Evolutionary conservation across 371 early-diverging fungal species (phyloP).

Genomic region (Caulochytrium protostelioides): DNA sequence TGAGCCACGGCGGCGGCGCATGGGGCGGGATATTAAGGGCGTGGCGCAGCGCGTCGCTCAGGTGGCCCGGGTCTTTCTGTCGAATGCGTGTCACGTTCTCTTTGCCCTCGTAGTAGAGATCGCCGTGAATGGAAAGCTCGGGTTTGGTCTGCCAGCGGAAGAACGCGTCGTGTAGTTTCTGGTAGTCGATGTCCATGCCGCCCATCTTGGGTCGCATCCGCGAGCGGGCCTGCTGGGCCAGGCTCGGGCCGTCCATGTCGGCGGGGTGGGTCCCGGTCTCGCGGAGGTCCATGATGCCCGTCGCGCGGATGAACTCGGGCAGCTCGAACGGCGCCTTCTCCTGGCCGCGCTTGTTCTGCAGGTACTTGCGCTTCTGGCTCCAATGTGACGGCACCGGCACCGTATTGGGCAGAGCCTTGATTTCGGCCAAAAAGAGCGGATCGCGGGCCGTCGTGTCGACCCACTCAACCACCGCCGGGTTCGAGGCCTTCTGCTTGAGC

Average conservation of each 20-base stretch:
- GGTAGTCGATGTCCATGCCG: conserved; percentile 84
- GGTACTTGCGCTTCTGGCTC: conserved; percentile 85
- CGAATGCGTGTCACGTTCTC: conserved; percentile 80
- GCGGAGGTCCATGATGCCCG: conserved; percentile 92
- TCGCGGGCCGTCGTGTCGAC: conserved; percentile 80
- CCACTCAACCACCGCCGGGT: conserved; percentile 94
- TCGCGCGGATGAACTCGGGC: conserved; percentile 91
- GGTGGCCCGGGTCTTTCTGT: conserved; percentile 66
- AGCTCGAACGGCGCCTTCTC: conserved; percentile 87
- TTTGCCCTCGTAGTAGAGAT: conserved; percentile 89
- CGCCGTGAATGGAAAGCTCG: conserved; percentile 61
- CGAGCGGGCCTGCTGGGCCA: conserved; percentile 71
- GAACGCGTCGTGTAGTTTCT: conserved; percentile 89
- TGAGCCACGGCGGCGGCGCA: conserved; percentile 95
- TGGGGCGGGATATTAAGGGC: conserved; percentile 72
- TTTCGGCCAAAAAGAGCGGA: conserved; percentile 64
- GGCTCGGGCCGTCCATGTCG: conserved; percentile 42
- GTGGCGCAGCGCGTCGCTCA: conserved; percentile 62
- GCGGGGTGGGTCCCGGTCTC: conserved; percentile 70
- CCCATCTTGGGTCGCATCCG: conserved; percentile 87
- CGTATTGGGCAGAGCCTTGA: conserved; percentile 75
- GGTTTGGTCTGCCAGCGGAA: conserved; percentile 83
- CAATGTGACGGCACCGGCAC: conserved; percentile 94
- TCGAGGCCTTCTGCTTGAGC: conserved; percentile 68
- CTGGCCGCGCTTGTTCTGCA: conserved; percentile 84